phyloP scores from a whole-genome alignment of 768 basidiomycete species.

The Tephrocybe rancida region DNA sequence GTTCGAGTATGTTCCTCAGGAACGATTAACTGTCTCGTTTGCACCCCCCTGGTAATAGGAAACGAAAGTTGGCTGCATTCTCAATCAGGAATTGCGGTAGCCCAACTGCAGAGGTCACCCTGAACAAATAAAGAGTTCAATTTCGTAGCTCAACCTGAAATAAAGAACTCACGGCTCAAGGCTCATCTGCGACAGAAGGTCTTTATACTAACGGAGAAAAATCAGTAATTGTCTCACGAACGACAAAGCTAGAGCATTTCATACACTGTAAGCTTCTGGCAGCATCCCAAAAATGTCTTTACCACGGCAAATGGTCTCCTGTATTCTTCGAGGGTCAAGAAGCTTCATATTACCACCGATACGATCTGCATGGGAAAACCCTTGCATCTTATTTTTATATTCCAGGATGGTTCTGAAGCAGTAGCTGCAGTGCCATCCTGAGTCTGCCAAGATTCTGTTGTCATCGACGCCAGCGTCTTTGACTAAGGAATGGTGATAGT shows the following conservation, averaged over 20 bases:
- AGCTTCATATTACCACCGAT: conserved; percentile 50
- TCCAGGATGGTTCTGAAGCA: conserved; percentile 64
- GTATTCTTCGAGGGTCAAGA: conserved; percentile 53
- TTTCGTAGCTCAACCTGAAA: not conserved
- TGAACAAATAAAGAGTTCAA: conserved; percentile 11
- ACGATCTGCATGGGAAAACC: conserved; percentile 65
- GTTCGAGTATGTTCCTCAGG: too few relatives aligned
- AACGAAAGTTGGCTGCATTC: conserved; percentile 48
- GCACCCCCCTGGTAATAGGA: conserved; percentile 60
- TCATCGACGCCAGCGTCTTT: conserved; percentile 42
- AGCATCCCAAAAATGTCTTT: conserved; percentile 69
- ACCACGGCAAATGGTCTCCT: conserved; percentile 58
- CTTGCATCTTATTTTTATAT: conserved; percentile 60
- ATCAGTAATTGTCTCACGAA: not conserved
- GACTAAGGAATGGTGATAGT: conserved; percentile 47
- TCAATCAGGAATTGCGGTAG: conserved; percentile 55
- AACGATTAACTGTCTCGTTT: conserved; percentile 27
- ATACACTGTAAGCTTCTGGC: conserved; percentile 60
- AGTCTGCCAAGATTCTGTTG: conserved; percentile 55
- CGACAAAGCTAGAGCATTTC: conserved; percentile 10
- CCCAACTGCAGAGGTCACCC: conserved; percentile 48
- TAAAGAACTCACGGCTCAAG: conserved; percentile 41
- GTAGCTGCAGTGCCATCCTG: conserved; percentile 74
- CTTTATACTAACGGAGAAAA: conserved; percentile 43
- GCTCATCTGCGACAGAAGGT: conserved; percentile 53